phyloP scores from a whole-genome alignment of 2,329 filamentous ascomycete species.

The Neonectria hederae region DNA sequence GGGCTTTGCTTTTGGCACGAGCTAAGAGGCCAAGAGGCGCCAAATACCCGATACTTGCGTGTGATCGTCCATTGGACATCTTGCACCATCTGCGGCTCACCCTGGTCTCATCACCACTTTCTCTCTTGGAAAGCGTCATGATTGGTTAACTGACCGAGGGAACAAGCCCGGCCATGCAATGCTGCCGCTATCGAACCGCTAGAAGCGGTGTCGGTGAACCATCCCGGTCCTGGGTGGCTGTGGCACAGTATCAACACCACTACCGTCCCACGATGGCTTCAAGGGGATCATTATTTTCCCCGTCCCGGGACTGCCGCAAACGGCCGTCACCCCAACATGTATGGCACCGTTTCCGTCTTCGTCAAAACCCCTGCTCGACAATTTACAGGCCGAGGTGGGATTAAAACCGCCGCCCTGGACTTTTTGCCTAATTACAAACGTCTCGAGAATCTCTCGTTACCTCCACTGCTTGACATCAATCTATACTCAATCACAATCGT shows the following conservation, averaged over 20 bases:
- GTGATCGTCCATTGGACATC: constrained; percentile 41
- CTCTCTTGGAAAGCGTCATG: constrained; percentile 35
- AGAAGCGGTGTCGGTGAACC: constrained; percentile 44
- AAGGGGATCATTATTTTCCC: constrained; percentile 42
- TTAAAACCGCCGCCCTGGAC: constrained; percentile 39
- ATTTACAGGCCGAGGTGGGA: constrained; percentile 36
- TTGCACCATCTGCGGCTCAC: constrained; percentile 44
- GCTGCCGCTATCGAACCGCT: constrained; percentile 43
- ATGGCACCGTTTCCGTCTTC: constrained; percentile 43
- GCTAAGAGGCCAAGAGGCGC: constrained; percentile 38
- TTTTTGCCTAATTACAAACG: constrained; percentile 26
- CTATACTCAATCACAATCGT: constrained; percentile 11
- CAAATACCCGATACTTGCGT: constrained; percentile 40
- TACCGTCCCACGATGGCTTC: constrained; percentile 41
- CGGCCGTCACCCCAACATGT: constrained; percentile 42
- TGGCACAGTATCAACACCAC: constrained; percentile 43
- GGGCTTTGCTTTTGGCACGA: constrained; percentile 36
- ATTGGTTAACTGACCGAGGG: constrained; percentile 42
- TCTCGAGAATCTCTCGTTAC: constrained; percentile 30
- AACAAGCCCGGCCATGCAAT: constrained; percentile 37
- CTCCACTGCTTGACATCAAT: constrained; percentile 3
- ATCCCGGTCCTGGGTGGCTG: constrained; percentile 39
- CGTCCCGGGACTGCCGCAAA: constrained; percentile 41
- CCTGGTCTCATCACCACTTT: constrained; percentile 43
- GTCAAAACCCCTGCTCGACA: constrained; percentile 39